phyloP scores from a whole-genome alignment of 306 rosid genomes.

The cucumber (Cucumis sativus) region DNA sequence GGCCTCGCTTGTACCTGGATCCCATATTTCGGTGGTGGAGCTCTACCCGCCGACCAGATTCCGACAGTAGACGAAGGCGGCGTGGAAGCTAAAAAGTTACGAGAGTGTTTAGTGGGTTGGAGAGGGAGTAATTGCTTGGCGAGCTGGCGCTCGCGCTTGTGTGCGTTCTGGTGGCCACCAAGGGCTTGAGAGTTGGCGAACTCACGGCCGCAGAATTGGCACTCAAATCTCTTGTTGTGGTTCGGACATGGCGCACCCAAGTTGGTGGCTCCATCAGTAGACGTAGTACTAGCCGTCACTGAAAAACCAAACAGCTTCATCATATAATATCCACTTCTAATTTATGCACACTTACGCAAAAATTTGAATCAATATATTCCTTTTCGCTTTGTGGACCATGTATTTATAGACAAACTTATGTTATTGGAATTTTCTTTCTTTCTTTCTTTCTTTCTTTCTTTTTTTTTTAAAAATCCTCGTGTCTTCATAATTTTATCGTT shows the following conservation, averaged over 20 bases:
- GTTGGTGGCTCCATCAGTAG: neutral
- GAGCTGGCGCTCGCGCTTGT: slow-evolving; percentile 4
- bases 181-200: slow-evolving; percentile 7
- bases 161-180: slow-evolving; percentile 11
- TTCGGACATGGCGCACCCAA: neutral
- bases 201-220: slow-evolving; percentile 6
- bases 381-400: no score
- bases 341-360: neutral
- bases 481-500: neutral
- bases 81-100: neutral
- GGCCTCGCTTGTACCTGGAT: neutral
- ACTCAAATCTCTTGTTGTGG: neutral
- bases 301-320: slow-evolving; percentile 5
- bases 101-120: neutral
- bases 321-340: neutral
- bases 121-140: neutral
- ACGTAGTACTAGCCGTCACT: neutral
- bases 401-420: no score
- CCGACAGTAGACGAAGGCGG: neutral
- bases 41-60: neutral
- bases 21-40: neutral
- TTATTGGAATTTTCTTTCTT: no score
- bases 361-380: no score
- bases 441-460: no score
- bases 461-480: neutral